A percentile compares a stretch with the other conserved stretches of the same genome.
Evolutionary conservation across 2,329 filamentous ascomycete genomes (phyloP).

Genomic region (Aspergillus sp.): DNA sequence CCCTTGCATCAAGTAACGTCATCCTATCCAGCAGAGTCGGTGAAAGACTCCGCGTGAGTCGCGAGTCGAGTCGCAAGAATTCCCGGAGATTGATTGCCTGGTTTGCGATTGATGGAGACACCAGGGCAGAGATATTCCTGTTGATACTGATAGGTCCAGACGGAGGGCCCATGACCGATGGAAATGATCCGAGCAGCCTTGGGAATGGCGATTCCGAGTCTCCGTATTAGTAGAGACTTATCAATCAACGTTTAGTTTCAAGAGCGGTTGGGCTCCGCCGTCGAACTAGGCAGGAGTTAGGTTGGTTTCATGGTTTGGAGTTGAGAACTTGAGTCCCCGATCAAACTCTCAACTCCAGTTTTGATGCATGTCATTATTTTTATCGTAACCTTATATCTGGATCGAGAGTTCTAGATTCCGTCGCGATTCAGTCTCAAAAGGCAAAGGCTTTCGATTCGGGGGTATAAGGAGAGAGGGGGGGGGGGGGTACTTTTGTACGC

Average conservation of each 20-base stretch:
- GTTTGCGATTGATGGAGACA: background rate
- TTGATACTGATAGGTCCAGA: background rate
- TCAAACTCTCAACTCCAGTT: conserved; percentile 5
- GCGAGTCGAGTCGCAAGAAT: background rate
- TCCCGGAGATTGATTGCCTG: conserved; percentile 2
- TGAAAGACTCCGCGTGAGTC: background rate
- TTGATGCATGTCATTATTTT: conserved; percentile 1
- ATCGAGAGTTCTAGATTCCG: background rate
- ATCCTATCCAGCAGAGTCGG: conserved; percentile 1
- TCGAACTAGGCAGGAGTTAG: background rate
- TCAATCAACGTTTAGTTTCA: background rate
- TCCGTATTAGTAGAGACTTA: background rate
- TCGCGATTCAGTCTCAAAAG: background rate
- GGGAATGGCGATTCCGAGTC: background rate
- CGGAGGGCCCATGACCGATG: background rate
- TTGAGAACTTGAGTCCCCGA: background rate
- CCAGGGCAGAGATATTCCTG: background rate
- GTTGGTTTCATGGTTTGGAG: background rate
- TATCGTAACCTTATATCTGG: conserved; percentile 1
- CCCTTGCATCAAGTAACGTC: conserved; percentile 1
- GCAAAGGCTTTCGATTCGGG: no score
- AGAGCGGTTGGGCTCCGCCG: background rate
- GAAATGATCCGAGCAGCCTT: background rate
- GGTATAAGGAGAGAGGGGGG: background rate
- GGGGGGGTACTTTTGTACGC: background rate